A percentile compares a stretch with the other conserved stretches of the same genome.
phyloP scores from a whole-genome alignment of 108 stramenopile genomes.

The Phaeodactylum tricornutum region DNA sequence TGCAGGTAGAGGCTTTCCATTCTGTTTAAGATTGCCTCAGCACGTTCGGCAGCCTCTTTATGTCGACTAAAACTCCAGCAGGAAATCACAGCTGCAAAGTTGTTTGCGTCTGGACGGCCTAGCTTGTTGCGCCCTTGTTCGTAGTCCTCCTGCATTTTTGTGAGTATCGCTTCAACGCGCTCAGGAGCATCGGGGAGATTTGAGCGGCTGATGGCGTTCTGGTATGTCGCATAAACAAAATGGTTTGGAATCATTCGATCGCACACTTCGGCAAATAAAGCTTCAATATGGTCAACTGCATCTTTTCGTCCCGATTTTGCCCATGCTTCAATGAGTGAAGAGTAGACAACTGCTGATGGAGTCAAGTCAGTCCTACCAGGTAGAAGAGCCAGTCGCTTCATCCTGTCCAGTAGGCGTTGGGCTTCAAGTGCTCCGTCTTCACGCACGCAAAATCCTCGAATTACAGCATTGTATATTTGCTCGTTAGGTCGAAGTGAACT shows the following conservation, averaged over 20 bases:
- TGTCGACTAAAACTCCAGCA: slow-evolving; percentile 12
- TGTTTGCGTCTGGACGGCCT: slow-evolving; percentile 6
- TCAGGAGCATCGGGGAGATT: background rate
- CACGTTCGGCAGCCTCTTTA: slow-evolving; percentile 10
- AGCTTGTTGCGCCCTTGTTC: background rate
- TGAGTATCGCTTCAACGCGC: background rate
- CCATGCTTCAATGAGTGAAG: slow-evolving; percentile 1
- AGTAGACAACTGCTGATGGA: background rate
- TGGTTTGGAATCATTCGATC: background rate
- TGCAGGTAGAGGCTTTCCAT: slow-evolving; percentile 6
- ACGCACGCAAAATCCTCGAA: too few species aligned
- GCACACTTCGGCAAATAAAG: background rate
- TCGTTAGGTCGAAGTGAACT: too few species aligned
- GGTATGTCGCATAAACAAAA: background rate
- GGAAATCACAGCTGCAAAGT: slow-evolving; percentile 11
- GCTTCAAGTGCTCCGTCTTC: background rate
- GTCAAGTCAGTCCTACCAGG: background rate
- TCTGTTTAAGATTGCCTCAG: slow-evolving; percentile 10
- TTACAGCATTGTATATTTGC: too few species aligned
- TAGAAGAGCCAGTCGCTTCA: background rate
- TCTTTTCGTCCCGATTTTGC: background rate
- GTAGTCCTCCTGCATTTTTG: background rate
- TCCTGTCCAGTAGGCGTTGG: background rate
- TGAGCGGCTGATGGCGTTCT: background rate
- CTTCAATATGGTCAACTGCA: background rate